Conservation (phyloP, 2,329 filamentous ascomycete genomes). For the Atkinsonella hypoxylon region DNA sequence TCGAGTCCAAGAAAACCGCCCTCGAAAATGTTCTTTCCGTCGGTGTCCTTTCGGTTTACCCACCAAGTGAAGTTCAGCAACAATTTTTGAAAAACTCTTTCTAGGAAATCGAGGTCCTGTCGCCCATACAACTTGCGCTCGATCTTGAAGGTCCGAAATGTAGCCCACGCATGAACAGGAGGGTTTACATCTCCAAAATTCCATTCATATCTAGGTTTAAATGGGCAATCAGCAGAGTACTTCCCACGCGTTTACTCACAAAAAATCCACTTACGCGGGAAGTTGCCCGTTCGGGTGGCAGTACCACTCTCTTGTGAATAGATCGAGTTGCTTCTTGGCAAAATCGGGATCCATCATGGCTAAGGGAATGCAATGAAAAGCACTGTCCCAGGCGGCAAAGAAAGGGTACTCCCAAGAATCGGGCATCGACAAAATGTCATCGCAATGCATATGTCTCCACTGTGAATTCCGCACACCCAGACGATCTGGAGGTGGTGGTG, state of each 20-base stretch:
- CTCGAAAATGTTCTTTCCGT: constrained; percentile 96
- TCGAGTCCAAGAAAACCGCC: constrained; percentile 91
- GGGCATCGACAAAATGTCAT: constrained; percentile 94
- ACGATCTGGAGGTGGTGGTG: constrained; percentile 68
- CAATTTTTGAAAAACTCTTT: constrained; percentile 92
- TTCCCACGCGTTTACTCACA: too few relatives aligned
- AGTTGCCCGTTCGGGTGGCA: constrained; percentile 96
- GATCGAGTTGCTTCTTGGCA: constrained; percentile 92
- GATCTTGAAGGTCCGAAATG: constrained; percentile 94
- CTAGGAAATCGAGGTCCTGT: constrained; percentile 89
- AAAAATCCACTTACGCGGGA: constrained; percentile 51
- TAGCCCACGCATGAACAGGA: constrained; percentile 91
- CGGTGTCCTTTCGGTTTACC: constrained; percentile 91
- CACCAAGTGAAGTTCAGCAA: constrained; percentile 98
- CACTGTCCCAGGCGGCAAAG: constrained; percentile 94
- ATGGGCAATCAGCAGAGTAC: background rate
- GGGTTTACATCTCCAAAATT: constrained; percentile 97
- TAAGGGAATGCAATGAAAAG: constrained; percentile 90
- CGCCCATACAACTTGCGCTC: constrained; percentile 94
- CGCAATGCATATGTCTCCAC: constrained; percentile 91
- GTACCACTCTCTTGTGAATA: constrained; percentile 97
- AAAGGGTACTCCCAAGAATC: constrained; percentile 99
- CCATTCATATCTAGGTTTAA: constrained; percentile 58
- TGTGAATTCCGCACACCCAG: constrained; percentile 75
- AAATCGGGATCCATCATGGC: constrained; percentile 98